Conservation (phyloP, 495 filamentous ascomycete species). For the Cairneyella variabilis region DNA sequence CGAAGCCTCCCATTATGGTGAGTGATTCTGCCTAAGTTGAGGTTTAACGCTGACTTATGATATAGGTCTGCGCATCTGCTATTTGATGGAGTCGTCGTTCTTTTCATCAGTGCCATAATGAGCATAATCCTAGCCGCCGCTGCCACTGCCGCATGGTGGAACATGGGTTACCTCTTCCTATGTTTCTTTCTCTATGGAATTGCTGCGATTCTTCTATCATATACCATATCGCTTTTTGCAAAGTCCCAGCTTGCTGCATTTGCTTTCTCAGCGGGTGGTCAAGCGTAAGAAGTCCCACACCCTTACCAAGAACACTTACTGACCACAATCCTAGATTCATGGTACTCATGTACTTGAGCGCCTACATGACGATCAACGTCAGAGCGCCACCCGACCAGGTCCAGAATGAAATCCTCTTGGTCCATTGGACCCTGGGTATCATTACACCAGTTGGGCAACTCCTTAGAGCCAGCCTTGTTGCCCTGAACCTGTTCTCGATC, state of each 20-base stretch:
- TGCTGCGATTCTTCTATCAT: slow-evolving; percentile 61
- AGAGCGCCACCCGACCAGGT: slow-evolving; percentile 55
- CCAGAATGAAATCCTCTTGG: slow-evolving; percentile 50
- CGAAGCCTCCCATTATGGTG: slow-evolving; percentile 60
- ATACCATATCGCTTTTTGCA: slow-evolving; percentile 66
- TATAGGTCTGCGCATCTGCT: slow-evolving; percentile 62
- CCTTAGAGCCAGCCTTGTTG: slow-evolving; percentile 60
- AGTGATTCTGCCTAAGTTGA: slow-evolving; percentile 11
- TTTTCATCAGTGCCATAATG: slow-evolving; percentile 52
- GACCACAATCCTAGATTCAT: slow-evolving; percentile 38
- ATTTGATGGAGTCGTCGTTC: slow-evolving; percentile 70
- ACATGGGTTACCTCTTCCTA: slow-evolving; percentile 67
- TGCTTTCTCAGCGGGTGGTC: slow-evolving; percentile 66
- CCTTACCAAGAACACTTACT: slow-evolving; percentile 18
- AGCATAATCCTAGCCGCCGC: slow-evolving; percentile 56
- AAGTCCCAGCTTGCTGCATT: slow-evolving; percentile 67
- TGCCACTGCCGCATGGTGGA: slow-evolving; percentile 57
- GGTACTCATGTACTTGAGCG: slow-evolving; percentile 73
- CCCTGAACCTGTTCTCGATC: slow-evolving; percentile 70
- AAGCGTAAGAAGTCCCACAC: slow-evolving; percentile 27
- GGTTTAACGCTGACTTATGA: neutral
- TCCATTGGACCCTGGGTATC: slow-evolving; percentile 61
- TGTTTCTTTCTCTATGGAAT: slow-evolving; percentile 72
- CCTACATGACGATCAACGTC: slow-evolving; percentile 60
- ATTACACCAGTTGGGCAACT: slow-evolving; percentile 66